These are phyloP conservation scores for Aspergillus intermedius DNA, from an alignment of 2,329 filamentous ascomycete species.

Conservation along the genomic window DNA sequence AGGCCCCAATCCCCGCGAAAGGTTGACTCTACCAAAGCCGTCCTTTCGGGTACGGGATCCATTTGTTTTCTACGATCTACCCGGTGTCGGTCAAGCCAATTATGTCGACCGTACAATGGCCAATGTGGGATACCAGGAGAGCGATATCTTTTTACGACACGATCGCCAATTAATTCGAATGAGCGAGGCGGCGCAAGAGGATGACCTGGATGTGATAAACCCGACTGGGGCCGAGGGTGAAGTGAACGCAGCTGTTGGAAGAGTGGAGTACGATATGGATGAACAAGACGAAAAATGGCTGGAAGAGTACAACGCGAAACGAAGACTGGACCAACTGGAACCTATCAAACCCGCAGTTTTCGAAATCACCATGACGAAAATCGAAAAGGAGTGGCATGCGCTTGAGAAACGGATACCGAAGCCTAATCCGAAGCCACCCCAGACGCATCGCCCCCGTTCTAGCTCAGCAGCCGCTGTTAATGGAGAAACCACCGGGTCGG, in stretches of 20 bases:
- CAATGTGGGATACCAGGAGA: constrained; percentile 92
- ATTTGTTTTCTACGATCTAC: constrained; percentile 60
- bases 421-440: constrained; percentile 89
- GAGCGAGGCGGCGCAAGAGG: constrained; percentile 56
- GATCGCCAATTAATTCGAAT: constrained; percentile 63
- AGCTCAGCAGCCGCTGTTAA: constrained; percentile 94
- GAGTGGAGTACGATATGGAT: constrained; percentile 99
- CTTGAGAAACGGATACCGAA: constrained; percentile 96
- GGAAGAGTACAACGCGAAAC: constrained; percentile 70
- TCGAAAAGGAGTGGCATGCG: constrained; percentile 97
- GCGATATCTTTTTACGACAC: constrained; percentile 75
- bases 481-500: constrained; percentile 71
- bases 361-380: constrained; percentile 96
- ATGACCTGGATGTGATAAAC: constrained; percentile 54
- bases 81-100: constrained; percentile 74
- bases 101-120: constrained; percentile 97
- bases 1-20: constrained; percentile 45
- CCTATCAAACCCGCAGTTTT: constrained; percentile 88
- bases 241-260: constrained; percentile 55
- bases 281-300: constrained; percentile 98
- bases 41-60: constrained; percentile 43
- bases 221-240: constrained; percentile 56
- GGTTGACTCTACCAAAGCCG: constrained; percentile 44
- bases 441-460: constrained; percentile 85
- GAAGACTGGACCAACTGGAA: constrained; percentile 68